A percentile compares a stretch with the other conserved stretches of the same genome.
Conservation (phyloP, 805 yeast species). For the Candida silvicultrix region DNA sequence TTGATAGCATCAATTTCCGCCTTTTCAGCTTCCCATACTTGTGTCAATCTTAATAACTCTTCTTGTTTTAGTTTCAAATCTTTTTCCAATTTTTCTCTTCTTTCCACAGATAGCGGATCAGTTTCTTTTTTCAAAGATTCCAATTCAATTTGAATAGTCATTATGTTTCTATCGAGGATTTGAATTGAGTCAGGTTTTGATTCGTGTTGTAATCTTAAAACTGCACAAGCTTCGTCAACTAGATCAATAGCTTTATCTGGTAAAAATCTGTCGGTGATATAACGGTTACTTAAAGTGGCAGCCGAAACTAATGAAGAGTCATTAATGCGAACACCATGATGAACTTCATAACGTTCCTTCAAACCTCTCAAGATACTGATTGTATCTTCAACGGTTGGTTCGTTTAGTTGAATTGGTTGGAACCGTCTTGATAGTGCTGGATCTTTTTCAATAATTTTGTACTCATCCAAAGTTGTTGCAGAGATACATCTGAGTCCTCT, state of each 20-base stretch:
- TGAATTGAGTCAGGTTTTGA: conserved; percentile 94
- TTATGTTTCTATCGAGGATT: conserved; percentile 77
- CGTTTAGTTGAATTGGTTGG: conserved; percentile 79
- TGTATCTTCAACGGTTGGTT: conserved; percentile 87
- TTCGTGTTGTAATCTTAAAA: conserved; percentile 89
- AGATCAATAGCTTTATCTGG: conserved; percentile 97
- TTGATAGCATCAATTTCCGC: conserved; percentile 71
- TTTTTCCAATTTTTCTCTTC: conserved; percentile 66
- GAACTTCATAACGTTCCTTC: conserved; percentile 92
- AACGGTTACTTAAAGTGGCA: conserved; percentile 82
- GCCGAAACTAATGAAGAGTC: conserved; percentile 94
- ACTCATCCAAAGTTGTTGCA: conserved; percentile 94
- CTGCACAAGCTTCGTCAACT: conserved; percentile 97
- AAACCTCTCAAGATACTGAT: conserved; percentile 89
- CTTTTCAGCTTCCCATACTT: conserved; percentile 83
- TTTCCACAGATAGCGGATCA: conserved; percentile 74
- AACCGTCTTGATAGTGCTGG: conserved; percentile 93
- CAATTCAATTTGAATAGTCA: conserved; percentile 92
- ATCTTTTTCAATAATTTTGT: conserved; percentile 91
- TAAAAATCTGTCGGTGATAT: conserved; percentile 82
- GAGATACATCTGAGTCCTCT: conserved; percentile 94
- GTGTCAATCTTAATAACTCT: conserved; percentile 67
- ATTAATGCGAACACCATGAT: conserved; percentile 92
- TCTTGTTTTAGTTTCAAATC: conserved; percentile 56
- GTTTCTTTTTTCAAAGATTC: conserved; percentile 93